phyloP scores from a whole-genome alignment of 495 filamentous ascomycete species.

The Xylaria cubensis region DNA sequence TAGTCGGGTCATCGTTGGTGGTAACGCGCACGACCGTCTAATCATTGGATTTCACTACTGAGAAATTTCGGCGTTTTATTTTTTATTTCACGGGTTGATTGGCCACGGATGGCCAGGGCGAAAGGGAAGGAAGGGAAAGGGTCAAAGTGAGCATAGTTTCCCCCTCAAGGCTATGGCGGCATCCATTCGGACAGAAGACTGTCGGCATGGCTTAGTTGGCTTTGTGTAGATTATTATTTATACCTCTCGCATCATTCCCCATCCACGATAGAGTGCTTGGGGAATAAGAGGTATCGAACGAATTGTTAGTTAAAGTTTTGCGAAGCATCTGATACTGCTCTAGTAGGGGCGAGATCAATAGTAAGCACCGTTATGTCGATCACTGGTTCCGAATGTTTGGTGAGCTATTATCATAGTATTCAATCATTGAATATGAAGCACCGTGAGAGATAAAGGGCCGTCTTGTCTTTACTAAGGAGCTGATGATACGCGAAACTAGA shows the following conservation, averaged over 20 bases:
- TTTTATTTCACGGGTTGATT: background rate
- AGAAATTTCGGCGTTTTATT: background rate
- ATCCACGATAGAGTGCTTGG: background rate
- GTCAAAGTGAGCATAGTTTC: background rate
- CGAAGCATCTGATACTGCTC: background rate
- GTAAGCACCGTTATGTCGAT: background rate
- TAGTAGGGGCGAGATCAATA: background rate
- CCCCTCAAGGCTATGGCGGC: background rate
- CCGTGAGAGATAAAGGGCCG: background rate
- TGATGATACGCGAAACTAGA: background rate
- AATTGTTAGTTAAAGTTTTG: background rate
- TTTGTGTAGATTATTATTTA: slow-evolving; percentile 19
- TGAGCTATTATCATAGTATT: background rate
- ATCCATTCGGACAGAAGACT: background rate
- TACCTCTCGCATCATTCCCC: background rate
- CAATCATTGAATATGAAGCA: background rate
- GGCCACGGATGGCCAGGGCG: background rate
- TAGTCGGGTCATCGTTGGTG: slow-evolving; percentile 35
- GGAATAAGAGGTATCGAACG: background rate
- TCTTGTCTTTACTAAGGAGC: background rate
- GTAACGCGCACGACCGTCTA: too few relatives aligned
- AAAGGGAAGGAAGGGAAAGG: background rate
- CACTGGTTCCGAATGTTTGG: background rate
- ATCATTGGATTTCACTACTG: slow-evolving; percentile 2
- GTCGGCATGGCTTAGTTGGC: background rate